Conservation (phyloP, 352 stramenopile genomes). For the Phytophthora sojae region DNA sequence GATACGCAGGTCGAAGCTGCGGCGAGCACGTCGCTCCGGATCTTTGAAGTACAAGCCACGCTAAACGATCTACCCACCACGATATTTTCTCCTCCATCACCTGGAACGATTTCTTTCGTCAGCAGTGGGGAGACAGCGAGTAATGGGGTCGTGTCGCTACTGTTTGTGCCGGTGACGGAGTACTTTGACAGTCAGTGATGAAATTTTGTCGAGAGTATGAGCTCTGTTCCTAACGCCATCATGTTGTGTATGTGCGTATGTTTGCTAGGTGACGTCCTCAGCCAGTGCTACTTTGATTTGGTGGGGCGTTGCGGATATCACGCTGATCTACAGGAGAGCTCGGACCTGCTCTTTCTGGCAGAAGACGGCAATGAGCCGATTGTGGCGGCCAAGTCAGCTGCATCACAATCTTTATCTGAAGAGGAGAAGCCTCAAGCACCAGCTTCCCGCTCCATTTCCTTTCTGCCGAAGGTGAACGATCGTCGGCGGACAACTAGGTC, state of each 20-base stretch:
- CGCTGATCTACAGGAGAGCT: constrained; percentile 30
- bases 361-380: constrained; percentile 31
- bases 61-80: constrained; percentile 34
- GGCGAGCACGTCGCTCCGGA: constrained; percentile 16
- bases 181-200: constrained; percentile 18
- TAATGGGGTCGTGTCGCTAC: constrained; percentile 30
- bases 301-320: constrained; percentile 45
- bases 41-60: constrained; percentile 45
- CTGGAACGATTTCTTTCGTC: constrained; percentile 22
- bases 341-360: constrained; percentile 34
- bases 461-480: constrained; percentile 1
- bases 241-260: not conserved
- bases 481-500: not conserved
- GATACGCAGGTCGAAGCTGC: constrained; percentile 28
- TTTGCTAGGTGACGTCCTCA: constrained; percentile 14
- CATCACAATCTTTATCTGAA: constrained; percentile 10
- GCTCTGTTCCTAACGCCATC: not conserved
- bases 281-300: constrained; percentile 33
- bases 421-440: not conserved
- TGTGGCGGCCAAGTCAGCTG: constrained; percentile 14
- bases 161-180: constrained; percentile 27
- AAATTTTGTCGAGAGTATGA: not conserved
- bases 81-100: constrained; percentile 26
- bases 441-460: constrained; percentile 3
- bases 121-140: constrained; percentile 3